A percentile compares a stretch with the other conserved stretches of the same genome.
Conservation (phyloP, 2,329 filamentous ascomycete species). For the Fusarium kyushuense region DNA sequence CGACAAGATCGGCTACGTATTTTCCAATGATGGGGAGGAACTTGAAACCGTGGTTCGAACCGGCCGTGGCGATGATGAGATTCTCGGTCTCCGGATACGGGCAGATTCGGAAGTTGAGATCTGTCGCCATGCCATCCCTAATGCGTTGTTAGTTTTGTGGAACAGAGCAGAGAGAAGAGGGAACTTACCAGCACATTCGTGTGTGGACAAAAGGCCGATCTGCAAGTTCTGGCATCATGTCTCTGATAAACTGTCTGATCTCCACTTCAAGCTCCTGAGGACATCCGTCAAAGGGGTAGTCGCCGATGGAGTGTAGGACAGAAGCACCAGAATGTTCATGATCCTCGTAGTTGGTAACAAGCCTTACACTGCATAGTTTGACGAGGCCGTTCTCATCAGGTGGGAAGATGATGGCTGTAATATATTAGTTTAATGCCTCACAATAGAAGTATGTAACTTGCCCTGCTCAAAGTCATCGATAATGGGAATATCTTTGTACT, state of each 20-base stretch:
- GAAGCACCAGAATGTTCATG: slow-evolving; percentile 44
- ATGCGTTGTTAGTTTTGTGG: background rate
- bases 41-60: slow-evolving; percentile 66
- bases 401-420: slow-evolving; percentile 64
- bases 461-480: slow-evolving; percentile 50
- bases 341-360: slow-evolving; percentile 62
- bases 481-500: slow-evolving; percentile 58
- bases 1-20: slow-evolving; percentile 54
- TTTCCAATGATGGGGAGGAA: slow-evolving; percentile 66
- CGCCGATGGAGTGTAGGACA: slow-evolving; percentile 37
- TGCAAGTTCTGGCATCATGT: slow-evolving; percentile 53
- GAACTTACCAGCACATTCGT: slow-evolving; percentile 57
- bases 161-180: background rate
- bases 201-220: slow-evolving; percentile 60
- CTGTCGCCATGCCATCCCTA: slow-evolving; percentile 50
- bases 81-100: slow-evolving; percentile 41
- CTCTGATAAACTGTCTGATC: slow-evolving; percentile 62
- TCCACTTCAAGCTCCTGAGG: slow-evolving; percentile 65
- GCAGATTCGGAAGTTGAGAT: slow-evolving; percentile 48
- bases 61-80: slow-evolving; percentile 64
- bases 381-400: slow-evolving; percentile 61
- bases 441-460: background rate
- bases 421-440: slow-evolving; percentile 36
- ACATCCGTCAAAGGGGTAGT: slow-evolving; percentile 50
- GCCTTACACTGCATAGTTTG: slow-evolving; percentile 66